phyloP scores from a whole-genome alignment of 2,329 filamentous ascomycete genomes.

The Neonectria hederae region DNA sequence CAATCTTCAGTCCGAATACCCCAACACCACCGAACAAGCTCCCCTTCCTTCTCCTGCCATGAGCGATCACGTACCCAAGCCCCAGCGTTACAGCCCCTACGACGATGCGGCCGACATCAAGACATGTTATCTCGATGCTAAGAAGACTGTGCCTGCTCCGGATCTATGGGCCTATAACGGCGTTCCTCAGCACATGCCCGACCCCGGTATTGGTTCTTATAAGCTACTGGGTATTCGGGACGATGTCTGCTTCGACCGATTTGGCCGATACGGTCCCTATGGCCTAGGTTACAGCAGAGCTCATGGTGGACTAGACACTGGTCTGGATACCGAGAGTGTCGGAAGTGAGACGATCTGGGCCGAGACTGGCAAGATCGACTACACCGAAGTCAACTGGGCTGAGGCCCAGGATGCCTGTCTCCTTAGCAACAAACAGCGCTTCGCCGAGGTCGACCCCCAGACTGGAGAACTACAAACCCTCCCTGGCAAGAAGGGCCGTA shows the following conservation, averaged over 20 bases:
- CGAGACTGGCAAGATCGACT: slow-evolving; percentile 65
- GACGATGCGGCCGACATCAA: slow-evolving; percentile 66
- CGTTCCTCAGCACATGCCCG: slow-evolving; percentile 79
- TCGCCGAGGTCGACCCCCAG: slow-evolving; percentile 52
- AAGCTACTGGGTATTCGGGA: slow-evolving; percentile 76
- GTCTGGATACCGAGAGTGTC: slow-evolving; percentile 75
- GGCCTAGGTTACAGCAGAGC: slow-evolving; percentile 82
- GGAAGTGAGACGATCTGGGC: slow-evolving; percentile 71
- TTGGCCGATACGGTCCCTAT: slow-evolving; percentile 85
- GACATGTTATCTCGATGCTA: slow-evolving; percentile 71
- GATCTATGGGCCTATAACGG: slow-evolving; percentile 75
- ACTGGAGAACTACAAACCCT: slow-evolving; percentile 47
- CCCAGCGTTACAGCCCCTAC: slow-evolving; percentile 73
- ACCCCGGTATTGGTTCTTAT: slow-evolving; percentile 81
- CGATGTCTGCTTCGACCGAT: slow-evolving; percentile 88
- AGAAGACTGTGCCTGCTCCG: slow-evolving; percentile 65
- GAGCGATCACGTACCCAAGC: slow-evolving; percentile 53
- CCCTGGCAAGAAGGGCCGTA: slow-evolving; percentile 62
- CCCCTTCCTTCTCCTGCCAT: slow-evolving; percentile 48
- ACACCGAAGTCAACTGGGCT: slow-evolving; percentile 64
- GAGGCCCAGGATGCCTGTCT: slow-evolving; percentile 63
- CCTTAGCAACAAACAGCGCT: slow-evolving; percentile 71
- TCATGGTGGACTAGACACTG: slow-evolving; percentile 76
- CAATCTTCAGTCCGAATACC: slow-evolving; percentile 79
- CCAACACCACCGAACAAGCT: slow-evolving; percentile 52